These are phyloP conservation scores for Iodosphaeria phyllophila DNA, from an alignment of 2,329 filamentous ascomycete genomes.

Conservation along the genomic window DNA sequence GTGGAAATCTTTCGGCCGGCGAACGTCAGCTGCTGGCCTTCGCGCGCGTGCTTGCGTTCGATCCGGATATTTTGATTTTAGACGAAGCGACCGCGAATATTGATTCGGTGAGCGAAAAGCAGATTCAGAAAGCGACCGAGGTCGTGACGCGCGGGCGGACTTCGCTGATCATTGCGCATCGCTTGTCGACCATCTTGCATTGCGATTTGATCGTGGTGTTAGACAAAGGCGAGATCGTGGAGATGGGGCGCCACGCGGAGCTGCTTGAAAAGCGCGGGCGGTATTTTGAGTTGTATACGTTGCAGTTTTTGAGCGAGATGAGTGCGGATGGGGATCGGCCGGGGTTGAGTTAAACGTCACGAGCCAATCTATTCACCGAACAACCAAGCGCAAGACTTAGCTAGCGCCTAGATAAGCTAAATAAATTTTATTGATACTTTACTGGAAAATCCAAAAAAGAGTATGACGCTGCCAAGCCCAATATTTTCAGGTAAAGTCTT, in stretches of 20 bases:
- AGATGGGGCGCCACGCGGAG: constrained; percentile 35
- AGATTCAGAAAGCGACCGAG: constrained; percentile 4
- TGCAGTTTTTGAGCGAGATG: too few species aligned
- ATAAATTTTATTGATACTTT: too few species aligned
- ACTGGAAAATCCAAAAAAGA: too few species aligned
- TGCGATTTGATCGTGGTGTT: constrained; percentile 41
- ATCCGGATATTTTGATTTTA: constrained; percentile 21
- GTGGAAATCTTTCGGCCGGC: constrained; percentile 13
- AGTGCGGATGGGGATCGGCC: too few species aligned
- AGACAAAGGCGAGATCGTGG: constrained; percentile 29
- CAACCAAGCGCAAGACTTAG: too few species aligned
- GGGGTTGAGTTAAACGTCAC: too few species aligned
- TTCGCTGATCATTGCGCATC: constrained; percentile 23
- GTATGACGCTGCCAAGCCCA: too few species aligned
- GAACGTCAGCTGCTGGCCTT: constrained; percentile 26
- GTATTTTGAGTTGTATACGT: constrained; percentile 8
- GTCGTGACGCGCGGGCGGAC: constrained; percentile 22
- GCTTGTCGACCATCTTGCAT: constrained; percentile 28
- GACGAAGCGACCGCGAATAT: constrained; percentile 16
- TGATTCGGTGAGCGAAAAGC: constrained; percentile 4
- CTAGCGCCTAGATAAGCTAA: too few species aligned
- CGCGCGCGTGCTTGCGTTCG: constrained; percentile 21
- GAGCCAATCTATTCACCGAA: too few species aligned
- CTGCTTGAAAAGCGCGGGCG: constrained; percentile 17
- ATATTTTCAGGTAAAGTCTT: too few species aligned